Evolutionary conservation across 805 yeast genomes (phyloP).

Genomic region (Saturnispora bothae): DNA sequence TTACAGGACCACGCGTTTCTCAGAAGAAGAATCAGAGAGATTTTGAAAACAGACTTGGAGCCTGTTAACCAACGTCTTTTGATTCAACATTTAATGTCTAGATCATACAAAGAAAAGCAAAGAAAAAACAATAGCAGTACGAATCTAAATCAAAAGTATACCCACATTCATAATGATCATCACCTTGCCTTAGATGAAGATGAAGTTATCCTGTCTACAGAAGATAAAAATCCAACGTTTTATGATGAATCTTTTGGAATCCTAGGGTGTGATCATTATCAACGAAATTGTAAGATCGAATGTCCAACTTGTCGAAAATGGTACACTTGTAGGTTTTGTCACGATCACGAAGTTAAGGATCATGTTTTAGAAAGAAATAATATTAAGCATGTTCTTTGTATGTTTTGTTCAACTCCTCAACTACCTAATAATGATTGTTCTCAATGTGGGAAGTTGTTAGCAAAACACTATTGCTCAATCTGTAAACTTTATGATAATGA

Average conservation of each 20-base stretch:
- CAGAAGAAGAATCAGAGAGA: conserved; percentile 39
- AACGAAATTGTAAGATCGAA: conserved; percentile 71
- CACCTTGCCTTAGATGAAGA: conserved; percentile 19
- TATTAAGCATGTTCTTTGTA: conserved; percentile 66
- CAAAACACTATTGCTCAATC: conserved; percentile 64
- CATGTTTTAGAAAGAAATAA: conserved; percentile 53
- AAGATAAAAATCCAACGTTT: conserved; percentile 40
- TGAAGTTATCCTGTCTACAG: conserved; percentile 34
- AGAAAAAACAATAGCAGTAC: conserved; percentile 3
- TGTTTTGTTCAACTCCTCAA: conserved; percentile 71
- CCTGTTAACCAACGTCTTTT: conserved; percentile 38
- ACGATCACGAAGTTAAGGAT: conserved; percentile 44
- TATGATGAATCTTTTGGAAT: conserved; percentile 33
- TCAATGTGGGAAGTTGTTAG: conserved; percentile 56
- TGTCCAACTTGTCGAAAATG: conserved; percentile 67
- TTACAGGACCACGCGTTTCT: conserved; percentile 29
- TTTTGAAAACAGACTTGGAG: conserved; percentile 30
- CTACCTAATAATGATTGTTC: conserved; percentile 58
- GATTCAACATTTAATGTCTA: conserved; percentile 60
- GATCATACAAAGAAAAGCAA: conserved; percentile 44
- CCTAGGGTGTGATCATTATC: conserved; percentile 77
- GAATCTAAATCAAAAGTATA: conserved; percentile 5
- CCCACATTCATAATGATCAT: conserved; percentile 13
- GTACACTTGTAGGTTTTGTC: conserved; percentile 80
- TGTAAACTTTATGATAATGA: conserved; percentile 84